Evolutionary conservation across 2,329 filamentous ascomycete genomes (phyloP).

Genomic region (Fusarium chuoi): DNA sequence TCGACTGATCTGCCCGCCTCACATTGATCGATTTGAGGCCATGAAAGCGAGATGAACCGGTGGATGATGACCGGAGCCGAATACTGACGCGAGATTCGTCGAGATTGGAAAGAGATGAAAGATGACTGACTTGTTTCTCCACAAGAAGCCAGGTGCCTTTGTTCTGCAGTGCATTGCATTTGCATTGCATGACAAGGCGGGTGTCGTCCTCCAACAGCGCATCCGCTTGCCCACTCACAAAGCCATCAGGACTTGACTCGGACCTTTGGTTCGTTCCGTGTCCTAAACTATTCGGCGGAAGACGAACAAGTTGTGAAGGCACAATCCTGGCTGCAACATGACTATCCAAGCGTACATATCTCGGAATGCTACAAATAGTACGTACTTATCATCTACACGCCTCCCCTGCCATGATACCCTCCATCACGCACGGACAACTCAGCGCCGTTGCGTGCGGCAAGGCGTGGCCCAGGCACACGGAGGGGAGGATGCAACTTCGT

Average conservation of each 20-base stretch:
- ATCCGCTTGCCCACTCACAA: conserved; percentile 19
- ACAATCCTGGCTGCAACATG: conserved; percentile 18
- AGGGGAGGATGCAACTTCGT: conserved; percentile 30
- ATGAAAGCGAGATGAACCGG: conserved; percentile 27
- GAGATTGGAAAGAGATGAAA: conserved; percentile 21
- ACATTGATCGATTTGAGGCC: conserved; percentile 31
- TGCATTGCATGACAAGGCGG: conserved; percentile 37
- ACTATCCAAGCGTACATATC: conserved; percentile 34
- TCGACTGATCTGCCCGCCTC: conserved; percentile 28
- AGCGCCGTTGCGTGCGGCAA: conserved; percentile 38
- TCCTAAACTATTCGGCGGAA: conserved; percentile 7
- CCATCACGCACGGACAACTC: conserved; percentile 49
- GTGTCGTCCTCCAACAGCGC: conserved; percentile 28
- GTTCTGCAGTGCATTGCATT: conserved; percentile 32
- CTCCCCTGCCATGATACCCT: conserved; percentile 39
- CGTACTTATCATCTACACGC: conserved; percentile 21
- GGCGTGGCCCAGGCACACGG: conserved; percentile 40
- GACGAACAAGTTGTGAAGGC: conserved; percentile 11
- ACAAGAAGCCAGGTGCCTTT: conserved; percentile 25
- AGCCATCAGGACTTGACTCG: conserved; percentile 16
- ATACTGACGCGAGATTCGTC: conserved; percentile 35
- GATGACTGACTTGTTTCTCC: conserved; percentile 21
- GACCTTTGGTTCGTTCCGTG: not conserved
- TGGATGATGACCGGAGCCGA: conserved; percentile 20
- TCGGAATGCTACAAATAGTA: conserved; percentile 7